Evolutionary conservation across 2,329 filamentous ascomycete genomes (phyloP).

Genomic region (Akanthomyces dipterigenus): DNA sequence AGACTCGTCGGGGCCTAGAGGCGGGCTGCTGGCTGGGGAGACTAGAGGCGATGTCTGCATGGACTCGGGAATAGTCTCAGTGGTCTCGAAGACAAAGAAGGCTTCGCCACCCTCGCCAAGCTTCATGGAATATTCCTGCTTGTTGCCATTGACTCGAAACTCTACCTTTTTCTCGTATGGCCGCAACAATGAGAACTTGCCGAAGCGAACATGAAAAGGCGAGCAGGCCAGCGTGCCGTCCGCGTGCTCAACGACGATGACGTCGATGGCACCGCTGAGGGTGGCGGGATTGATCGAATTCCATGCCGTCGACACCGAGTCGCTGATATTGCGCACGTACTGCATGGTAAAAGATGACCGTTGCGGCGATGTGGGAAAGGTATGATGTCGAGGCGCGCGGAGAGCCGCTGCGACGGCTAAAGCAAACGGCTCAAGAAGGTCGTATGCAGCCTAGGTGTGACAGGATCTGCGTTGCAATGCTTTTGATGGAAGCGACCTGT

Average conservation of each 20-base stretch:
- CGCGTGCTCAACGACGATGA: constrained; percentile 94
- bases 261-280: constrained; percentile 94
- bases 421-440: neutral
- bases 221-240: constrained; percentile 88
- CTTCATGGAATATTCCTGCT: constrained; percentile 96
- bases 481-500: neutral
- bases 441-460: neutral
- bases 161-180: constrained; percentile 99
- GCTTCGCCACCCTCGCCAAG: constrained; percentile 94
- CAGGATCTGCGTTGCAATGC: neutral
- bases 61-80: constrained; percentile 82
- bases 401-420: neutral
- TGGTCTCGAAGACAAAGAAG: constrained; percentile 97
- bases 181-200: constrained; percentile 92
- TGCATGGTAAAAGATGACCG: constrained; percentile 58
- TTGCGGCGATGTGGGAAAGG: neutral
- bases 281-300: constrained; percentile 99
- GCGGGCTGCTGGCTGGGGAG: constrained; percentile 81
- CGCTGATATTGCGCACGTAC: constrained; percentile 93
- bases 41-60: constrained; percentile 92
- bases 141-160: constrained; percentile 87
- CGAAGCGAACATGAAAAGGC: constrained; percentile 97
- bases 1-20: constrained; percentile 38
- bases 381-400: neutral
- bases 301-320: constrained; percentile 96